Base-by-base conservation (phyloP, 768 basidiomycete genomes). In the Pleurotus eryngii region DNA sequence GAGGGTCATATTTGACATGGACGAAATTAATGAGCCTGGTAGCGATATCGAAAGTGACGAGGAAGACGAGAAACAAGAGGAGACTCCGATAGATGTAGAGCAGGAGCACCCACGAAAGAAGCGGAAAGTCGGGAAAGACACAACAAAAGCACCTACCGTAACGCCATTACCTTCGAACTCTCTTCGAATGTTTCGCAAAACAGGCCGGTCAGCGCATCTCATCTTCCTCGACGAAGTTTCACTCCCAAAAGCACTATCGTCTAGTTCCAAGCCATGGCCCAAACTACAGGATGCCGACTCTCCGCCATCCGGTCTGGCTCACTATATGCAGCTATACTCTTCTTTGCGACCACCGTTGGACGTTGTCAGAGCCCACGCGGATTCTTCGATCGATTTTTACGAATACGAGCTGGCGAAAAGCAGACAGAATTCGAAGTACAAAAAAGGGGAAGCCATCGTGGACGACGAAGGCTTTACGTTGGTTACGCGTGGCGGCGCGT, bases 381-480 rank as follows among this genome's bases (percentile, higher is more conserved):
- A 95, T 67, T 82, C 85, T 3, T 82, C 81, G 24, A 86, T 96
- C 70, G 84, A 81, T 30, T 74, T 83, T 22, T 94, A 84, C 75
- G 95, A 96, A 65, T 84, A 85, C 67, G 80, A 87, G 57, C 73
- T 81, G 40, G 81, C 82, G 26, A 84, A 82, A 69, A 73, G 73
- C 60, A 85, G 78, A 67, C 83, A 81, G 61, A 79, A 81, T 66
- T 82, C 84, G 20, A 78, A 83, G 66, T 91, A 89, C 65, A 80
- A 75, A 62, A 91, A 92, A 67, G 91, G 92, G 18, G 92, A 93
- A 65, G 92, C 90, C 5, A 79, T 96, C 56, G 90, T 96, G 43
- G 95, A 98, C 68, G 93, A 90, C 59, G 95, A 98, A 60, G 95
- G 95, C 2, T 98, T 96, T 69, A 96, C 93, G 9, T 82, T 98